Evolutionary conservation across 257 asterid genomes (phyloP), one percentile per base, ranked within the genome.

Genomic region (Parsonsia alboflavescens): DNA sequence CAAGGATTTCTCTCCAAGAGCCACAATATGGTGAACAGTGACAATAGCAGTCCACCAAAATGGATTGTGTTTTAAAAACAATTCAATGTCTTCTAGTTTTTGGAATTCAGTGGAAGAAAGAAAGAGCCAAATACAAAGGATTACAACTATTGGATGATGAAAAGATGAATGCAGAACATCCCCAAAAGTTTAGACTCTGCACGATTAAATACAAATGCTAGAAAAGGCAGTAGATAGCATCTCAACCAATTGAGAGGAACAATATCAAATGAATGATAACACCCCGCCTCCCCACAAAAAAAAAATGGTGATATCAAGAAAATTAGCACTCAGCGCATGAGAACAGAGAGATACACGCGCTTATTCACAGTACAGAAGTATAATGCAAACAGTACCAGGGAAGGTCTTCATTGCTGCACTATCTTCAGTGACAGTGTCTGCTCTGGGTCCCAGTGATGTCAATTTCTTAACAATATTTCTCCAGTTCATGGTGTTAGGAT

Each of bases 401-500:
- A 74, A 73, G 71, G 73, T 79, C 78, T 76, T 83, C 65, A 22
- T 78, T 62, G 73, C 63, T 75, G 79, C 86, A 77, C 70, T 75
- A 42, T 72, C 85, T 71, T 45, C 81, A 77, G 89, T 82, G 59
- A 54, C 21, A 70, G 78, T 36, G 63, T 86, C 89, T 78, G 56
- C 71, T 68, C 83, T 89, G 70, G 77, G 93, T 71, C 97, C 90
- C 78, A 86, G 83, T 66, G 96, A 87, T 53, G 88, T 50, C 87
- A 95, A 72, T 92, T 95, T 84, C 84, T 89, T 90, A 33, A 88
- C 96, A 15, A 95, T 82, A 54, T 86, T 90, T 83, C 89, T 95
- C 99, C 99, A 95, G 82, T 95, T 90, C 98, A 95, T 85, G 74
- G 81, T 74, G 75, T 78, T 83, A 61, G 96, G 98, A 75, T 90